Evolutionary conservation across 1,284 basidiomycete genomes (phyloP), one percentile per base, ranked within the genome.

Genomic region (Tremellales sp.): DNA sequence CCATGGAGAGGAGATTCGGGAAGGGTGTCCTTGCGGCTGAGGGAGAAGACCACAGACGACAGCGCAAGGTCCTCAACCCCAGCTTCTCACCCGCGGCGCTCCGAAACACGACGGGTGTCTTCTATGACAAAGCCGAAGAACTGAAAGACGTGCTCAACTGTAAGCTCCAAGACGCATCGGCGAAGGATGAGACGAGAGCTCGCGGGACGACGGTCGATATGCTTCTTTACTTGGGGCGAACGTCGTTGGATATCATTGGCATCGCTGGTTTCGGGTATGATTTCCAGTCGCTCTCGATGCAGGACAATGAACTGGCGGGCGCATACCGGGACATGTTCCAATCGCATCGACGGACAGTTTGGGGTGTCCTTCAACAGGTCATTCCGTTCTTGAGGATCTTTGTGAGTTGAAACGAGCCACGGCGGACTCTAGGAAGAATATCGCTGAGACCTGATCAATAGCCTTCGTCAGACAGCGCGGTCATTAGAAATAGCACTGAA

Each of bases 191-290:
- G 2, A 45, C 45, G 43, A 40, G 37, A 9, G 14, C 19, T 13
- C 57, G 57, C 2, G 53, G 48, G 2, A 41, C n/a, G 38, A 45
- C 14, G 25, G 39, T 28, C 18, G 37, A 39, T 25, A 25, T 39
- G 21, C 24, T 39, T 21, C 24, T 21, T 14, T 39, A 39, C 19
- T 25, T 39, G 9, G 37, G 37, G 2, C 78, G 79, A 27, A 78
- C 82, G 7, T 84, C 83, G 1, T 74, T 87, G 13, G 85, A 86
- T 56, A 77, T 84, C 34, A 85, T 88, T 46, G 84, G 84, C 5
- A 73, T 82, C 35, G 82, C 85, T n/a, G 83, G 82, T 6, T 85
- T 85, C 59, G 80, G 78, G 40, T 85, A 85, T 68, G 57, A 74
- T 18, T 83, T 86, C 69, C 71, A 80, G 41, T 63, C 57, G 1